Base-by-base conservation (phyloP, 768 basidiomycete genomes). In the Boletus reticulatus region DNA sequence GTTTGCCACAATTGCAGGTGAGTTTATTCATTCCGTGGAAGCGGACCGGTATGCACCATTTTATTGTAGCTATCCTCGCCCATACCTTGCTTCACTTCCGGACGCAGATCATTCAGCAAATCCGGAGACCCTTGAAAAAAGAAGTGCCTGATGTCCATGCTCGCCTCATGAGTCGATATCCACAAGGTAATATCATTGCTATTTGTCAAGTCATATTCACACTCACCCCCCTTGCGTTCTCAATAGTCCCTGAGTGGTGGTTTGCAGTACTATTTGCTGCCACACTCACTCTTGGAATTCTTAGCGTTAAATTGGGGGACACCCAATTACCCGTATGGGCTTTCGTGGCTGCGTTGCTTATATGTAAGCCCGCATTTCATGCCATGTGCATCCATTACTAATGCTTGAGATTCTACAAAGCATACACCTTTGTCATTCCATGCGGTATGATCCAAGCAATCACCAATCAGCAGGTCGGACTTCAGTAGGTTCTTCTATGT, bases 81-180 rank as follows among this genome's bases (percentile, higher is more conserved):
- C 69, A 71, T 29, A 52, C 69, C 1, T 63, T 76, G 68, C 74
- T 92, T 34, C 85, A 84, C 73, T 89, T 85, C 75, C 83, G 89
- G 67, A 88, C 87, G 65, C 88, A 89, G 68, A 89, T 93, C 55
- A 85, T 84, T 78, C 75, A 74, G 6, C 89, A 90, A 68, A 73
- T 84, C 19, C 83, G 88, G 45, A 79, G 84, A 50, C 78, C 89
- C 4, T 79, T 89, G 69, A 22, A 22, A 22, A 70, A 79, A 46
- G 92, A 92, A 62, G 87, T 90, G 63, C 87, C 88, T 0, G 92
- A 94, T 73, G 83, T 94, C 57, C 92, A 94, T 62, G 88, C 89
- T 19, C 82, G 89, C 12, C 76, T 94, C 38, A 94, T 94, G 92
- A 75, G 80, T 13, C 72, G 73, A 47, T 94, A 94, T 67, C 77